Evolutionary conservation across 371 early-diverging fungal species (phyloP).

Genomic region (Circinella umbellata): DNA sequence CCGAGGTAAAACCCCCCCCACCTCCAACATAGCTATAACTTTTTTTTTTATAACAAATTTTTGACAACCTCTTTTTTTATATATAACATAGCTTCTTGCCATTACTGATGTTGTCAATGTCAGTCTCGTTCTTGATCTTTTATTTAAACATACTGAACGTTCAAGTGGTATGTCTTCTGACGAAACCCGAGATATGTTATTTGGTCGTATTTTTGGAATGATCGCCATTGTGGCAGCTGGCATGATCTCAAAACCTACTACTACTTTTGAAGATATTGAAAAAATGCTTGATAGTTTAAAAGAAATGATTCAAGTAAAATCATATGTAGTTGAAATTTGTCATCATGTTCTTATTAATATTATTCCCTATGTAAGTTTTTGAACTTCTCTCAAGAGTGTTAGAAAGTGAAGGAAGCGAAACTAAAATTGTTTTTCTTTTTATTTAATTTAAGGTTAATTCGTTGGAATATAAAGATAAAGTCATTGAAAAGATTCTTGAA

Average conservation of each 20-base stretch:
- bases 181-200: conserved; percentile 88
- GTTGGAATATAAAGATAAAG: conserved; percentile 34
- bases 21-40: not conserved
- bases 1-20: conserved; percentile 61
- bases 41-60: not conserved
- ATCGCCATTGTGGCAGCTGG: conserved; percentile 84
- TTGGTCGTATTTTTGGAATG: conserved; percentile 90
- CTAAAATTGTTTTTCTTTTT: not conserved
- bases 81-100: conserved; percentile 37
- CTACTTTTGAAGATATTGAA: conserved; percentile 65
- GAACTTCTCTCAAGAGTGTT: not conserved
- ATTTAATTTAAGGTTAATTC: conserved; percentile 43
- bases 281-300: conserved; percentile 69
- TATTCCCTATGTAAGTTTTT: conserved; percentile 57
- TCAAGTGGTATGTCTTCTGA: conserved; percentile 64
- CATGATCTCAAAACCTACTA: conserved; percentile 67
- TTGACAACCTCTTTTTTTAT: not conserved
- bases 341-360: conserved; percentile 72
- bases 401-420: not conserved
- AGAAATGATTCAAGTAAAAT: conserved; percentile 70
- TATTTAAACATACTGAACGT: conserved; percentile 69
- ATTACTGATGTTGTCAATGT: conserved; percentile 50
- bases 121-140: conserved; percentile 66
- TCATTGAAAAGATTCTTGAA: conserved; percentile 52
- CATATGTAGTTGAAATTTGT: conserved; percentile 78